A percentile compares a stretch with the other conserved stretches of the same genome.
phyloP scores from a whole-genome alignment of 1,139 yeast species.

The Candida sojae region DNA sequence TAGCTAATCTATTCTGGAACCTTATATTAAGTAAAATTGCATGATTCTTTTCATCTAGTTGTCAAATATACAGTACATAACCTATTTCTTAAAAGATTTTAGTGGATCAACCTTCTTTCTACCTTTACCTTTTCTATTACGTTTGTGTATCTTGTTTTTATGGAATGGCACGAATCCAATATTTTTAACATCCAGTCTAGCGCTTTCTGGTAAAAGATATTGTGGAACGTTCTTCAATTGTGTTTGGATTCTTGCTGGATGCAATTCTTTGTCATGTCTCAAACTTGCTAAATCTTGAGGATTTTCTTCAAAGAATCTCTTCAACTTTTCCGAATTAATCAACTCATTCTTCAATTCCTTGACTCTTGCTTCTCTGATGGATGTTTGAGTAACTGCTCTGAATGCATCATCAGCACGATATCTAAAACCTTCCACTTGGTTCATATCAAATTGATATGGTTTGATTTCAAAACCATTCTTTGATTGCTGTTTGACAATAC shows the following conservation, averaged over 20 bases:
- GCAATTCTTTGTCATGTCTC: constrained; percentile 89
- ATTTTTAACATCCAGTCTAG: constrained; percentile 58
- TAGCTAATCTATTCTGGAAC: constrained; percentile 59
- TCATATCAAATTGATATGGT: constrained; percentile 90
- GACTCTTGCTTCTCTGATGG: constrained; percentile 91
- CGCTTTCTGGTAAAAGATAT: constrained; percentile 82
- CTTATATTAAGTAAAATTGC: constrained; percentile 45
- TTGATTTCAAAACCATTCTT: constrained; percentile 70
- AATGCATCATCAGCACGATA: constrained; percentile 98
- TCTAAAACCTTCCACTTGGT: constrained; percentile 93
- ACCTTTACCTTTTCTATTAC: constrained; percentile 36
- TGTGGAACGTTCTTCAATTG: constrained; percentile 93
- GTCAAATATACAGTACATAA: not conserved
- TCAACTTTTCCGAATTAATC: constrained; percentile 83
- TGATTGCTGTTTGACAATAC: constrained; percentile 76
- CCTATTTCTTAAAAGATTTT: constrained; percentile 43
- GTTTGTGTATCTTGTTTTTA: constrained; percentile 52
- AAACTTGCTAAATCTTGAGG: constrained; percentile 91
- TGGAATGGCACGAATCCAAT: constrained; percentile 80
- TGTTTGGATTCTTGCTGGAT: constrained; percentile 77
- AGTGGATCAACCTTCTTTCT: constrained; percentile 66
- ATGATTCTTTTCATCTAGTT: constrained; percentile 3
- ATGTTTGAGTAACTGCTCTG: constrained; percentile 87
- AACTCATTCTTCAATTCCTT: constrained; percentile 88
- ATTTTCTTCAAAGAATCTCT: constrained; percentile 94